These are phyloP conservation scores for Cladosporium halotolerans DNA, from an alignment of 2,329 filamentous ascomycete species.

Conservation along the genomic window DNA sequence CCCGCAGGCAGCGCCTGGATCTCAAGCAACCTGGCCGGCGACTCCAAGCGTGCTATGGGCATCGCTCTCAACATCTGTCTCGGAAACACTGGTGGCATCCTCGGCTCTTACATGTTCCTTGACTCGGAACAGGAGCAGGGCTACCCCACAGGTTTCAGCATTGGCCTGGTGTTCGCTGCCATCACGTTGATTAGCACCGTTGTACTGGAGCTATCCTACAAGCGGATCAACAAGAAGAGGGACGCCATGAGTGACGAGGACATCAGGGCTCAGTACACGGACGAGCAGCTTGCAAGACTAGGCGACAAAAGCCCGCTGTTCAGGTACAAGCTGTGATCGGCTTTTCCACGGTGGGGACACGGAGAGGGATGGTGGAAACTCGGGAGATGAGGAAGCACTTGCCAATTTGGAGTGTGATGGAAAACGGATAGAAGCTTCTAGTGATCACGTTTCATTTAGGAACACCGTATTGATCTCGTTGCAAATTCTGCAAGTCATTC, in stretches of 20 bases:
- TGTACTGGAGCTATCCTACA: slow-evolving; percentile 24
- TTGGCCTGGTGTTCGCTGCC: slow-evolving; percentile 21
- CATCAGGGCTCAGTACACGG: slow-evolving; percentile 28
- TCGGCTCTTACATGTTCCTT: slow-evolving; percentile 33
- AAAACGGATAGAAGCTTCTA: no score
- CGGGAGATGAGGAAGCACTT: no score
- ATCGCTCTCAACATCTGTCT: slow-evolving; percentile 35
- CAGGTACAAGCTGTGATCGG: slow-evolving; percentile 20
- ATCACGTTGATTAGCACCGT: slow-evolving; percentile 19
- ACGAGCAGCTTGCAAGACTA: slow-evolving; percentile 31
- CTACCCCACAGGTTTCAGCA: slow-evolving; percentile 32
- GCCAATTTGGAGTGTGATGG: no score
- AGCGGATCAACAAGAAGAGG: slow-evolving; percentile 30
- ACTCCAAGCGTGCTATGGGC: slow-evolving; percentile 32
- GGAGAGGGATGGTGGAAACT: no score
- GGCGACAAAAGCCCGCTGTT: slow-evolving; percentile 35
- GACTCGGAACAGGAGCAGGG: slow-evolving; percentile 29
- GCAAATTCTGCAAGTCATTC: no score
- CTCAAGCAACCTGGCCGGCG: slow-evolving; percentile 26
- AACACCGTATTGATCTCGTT: no score
- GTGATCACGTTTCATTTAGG: no score
- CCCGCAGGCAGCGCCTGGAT: slow-evolving; percentile 26
- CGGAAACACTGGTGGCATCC: slow-evolving; percentile 38
- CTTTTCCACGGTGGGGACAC: no score
- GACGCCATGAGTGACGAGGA: slow-evolving; percentile 30